Evolutionary conservation across 257 asterid genomes (phyloP), one percentile per base, ranked within the genome.

Genomic region (Solanum gracilifrons): DNA sequence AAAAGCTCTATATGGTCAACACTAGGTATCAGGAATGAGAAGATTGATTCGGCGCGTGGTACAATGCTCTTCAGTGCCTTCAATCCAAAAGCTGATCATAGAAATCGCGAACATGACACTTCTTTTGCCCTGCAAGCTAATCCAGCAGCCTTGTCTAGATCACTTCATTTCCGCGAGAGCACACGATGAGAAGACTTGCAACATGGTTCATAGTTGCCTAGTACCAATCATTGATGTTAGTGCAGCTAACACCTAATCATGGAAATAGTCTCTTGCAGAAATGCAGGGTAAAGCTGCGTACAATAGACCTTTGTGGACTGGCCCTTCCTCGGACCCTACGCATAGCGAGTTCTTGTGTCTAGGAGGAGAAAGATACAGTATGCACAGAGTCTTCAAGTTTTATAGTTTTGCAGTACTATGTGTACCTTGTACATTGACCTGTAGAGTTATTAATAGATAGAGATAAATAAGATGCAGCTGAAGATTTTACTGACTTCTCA

Each of bases 131-230:
- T 92, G 87, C 96, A 93, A 75, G 98, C 98, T 12, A 96, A 96
- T 90, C 98, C 98, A 0, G 98, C 98, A 13, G 98, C 98, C 43
- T 90, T 93, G 9, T 95, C 95, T n/a, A 90, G 98, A 35, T 96
- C 98, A 2, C 88, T 90, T 41, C 89, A 88, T 87, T 96, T 96
- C 88, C 96, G 89, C 1, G 98, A 96, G 91, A 89, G 89, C 74
- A 87, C 85, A 9, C 92, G 85, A 89, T 62, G 86, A 64, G 25
- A 29, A 25, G 37, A 72, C 15, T 72, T 31, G 1, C 41, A 31
- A 71, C 77, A 71, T 69, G 76, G 21, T 68, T 68, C 77, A 71
- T 69, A 1, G 35, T 68, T 68, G 36, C 75, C 36, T 29, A 13
- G 75, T 68, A 68, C 75, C 21, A 13, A 13, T 76, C 32, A 75